phyloP scores from a whole-genome alignment of 2,329 filamentous ascomycete species.

The Atkinsonella texensis region DNA sequence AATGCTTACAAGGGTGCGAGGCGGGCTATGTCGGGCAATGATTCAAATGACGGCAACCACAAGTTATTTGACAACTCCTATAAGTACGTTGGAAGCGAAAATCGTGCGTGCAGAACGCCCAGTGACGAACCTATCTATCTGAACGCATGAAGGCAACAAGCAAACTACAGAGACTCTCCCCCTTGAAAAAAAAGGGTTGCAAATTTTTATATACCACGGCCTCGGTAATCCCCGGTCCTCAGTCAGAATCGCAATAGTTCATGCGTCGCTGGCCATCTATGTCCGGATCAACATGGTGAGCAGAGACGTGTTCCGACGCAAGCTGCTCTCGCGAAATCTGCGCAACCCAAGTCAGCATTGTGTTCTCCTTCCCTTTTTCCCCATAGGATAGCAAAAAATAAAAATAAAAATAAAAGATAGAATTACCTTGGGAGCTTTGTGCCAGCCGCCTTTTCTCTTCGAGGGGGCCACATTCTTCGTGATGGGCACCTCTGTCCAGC shows the following conservation, averaged over 20 bases:
- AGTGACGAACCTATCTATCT: no score
- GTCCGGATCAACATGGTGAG: constrained; percentile 8
- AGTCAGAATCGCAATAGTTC: no score
- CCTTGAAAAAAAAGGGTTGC: no score
- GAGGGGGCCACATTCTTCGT: background rate
- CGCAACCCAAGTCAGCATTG: background rate
- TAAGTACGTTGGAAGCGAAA: no score
- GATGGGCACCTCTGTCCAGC: background rate
- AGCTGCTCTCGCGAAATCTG: background rate
- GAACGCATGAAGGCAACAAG: no score
- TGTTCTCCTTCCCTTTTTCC: background rate
- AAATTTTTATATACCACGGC: no score
- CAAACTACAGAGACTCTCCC: no score
- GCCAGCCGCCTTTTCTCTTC: constrained; percentile 12
- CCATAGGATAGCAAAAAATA: background rate
- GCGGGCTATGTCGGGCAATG: no score
- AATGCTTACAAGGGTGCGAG: no score
- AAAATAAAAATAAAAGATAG: constrained; percentile 2
- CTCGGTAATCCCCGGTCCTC: no score
- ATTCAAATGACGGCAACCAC: no score
- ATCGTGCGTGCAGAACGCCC: no score
- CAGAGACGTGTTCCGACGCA: background rate
- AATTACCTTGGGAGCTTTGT: constrained; percentile 9
- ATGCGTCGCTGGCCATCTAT: constrained; percentile 10
- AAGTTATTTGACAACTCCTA: constrained; percentile 2